Conservation (phyloP, 495 filamentous ascomycete genomes). For the Hypoxylon intermedium region DNA sequence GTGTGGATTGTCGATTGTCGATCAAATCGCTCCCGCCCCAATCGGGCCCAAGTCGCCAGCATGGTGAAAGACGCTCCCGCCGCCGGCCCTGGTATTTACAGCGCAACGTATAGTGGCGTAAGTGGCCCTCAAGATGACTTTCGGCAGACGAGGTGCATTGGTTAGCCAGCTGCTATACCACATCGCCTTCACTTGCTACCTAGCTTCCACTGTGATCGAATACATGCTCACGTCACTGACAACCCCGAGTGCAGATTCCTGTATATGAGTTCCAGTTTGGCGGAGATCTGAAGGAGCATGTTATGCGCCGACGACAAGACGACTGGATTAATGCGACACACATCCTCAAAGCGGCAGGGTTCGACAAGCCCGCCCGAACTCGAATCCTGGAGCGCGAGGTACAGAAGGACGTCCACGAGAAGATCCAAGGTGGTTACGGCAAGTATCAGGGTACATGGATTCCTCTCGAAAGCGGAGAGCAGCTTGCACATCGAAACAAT, state of each 20-base stretch:
- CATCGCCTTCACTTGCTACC: not conserved
- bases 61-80: conserved; percentile 50
- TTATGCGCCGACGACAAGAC: conserved; percentile 90
- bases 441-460: conserved; percentile 99
- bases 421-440: conserved; percentile 96
- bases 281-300: conserved; percentile 69
- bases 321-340: conserved; percentile 96
- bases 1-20: too few relatives aligned
- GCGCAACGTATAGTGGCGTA: conserved; percentile 94
- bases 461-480: conserved; percentile 78
- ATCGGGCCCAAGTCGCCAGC: conserved; percentile 11
- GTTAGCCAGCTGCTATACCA: not conserved
- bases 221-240: conserved; percentile 43
- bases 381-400: conserved; percentile 95
- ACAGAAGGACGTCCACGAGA: conserved; percentile 94
- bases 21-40: not conserved
- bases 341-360: conserved; percentile 78
- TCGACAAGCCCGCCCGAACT: conserved; percentile 87
- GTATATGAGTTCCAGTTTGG: conserved; percentile 89
- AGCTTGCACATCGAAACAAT: conserved; percentile 83
- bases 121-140: conserved; percentile 42
- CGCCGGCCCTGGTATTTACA: conserved; percentile 66
- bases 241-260: conserved; percentile 71
- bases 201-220: not conserved
- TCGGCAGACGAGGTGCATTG: too few relatives aligned